Base-by-base conservation (phyloP, 257 asterid genomes). In the Scutellaria minor region DNA sequence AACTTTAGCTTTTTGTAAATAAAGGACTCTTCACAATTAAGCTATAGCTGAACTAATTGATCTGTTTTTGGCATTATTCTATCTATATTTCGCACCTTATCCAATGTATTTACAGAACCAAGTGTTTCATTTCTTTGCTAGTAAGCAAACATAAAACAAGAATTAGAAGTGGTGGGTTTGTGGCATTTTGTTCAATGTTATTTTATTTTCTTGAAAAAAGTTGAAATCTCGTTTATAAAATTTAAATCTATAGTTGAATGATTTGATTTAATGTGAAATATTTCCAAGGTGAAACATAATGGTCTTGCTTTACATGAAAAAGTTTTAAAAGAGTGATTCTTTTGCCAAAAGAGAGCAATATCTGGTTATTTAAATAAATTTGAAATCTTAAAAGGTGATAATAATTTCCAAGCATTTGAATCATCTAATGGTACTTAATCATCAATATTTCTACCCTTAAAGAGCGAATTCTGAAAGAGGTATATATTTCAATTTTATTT, bases 251-350 rank as follows among this genome's bases (percentile, higher is more conserved):
- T 6, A 41, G 35, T 57, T 15, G 46, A 22, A 20, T 78, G 78
- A 27, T 63, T 53, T 54, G 64, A 66, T 22, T 24, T 15, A 31
- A 31, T 31, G 37, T 44, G 15, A 42, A 59, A 55, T 57, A 57
- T 46, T 57, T 72, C 59, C 20, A 54, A 74, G 71, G 37, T 18
- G 68, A 68, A 73, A 72, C 66, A 41, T 64, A 60, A 41, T 72
- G 59, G 55, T 24, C 64, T 70, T 53, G 69, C 72, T 76, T 79
- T 44, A 65, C 39, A 54, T 48, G 68, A 9, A 64, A 80, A 83
- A 74, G 79, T 73, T 72, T 66, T 67, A 62, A 79, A 46, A 62
- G 74, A 56, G 67, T 24, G 71, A 47, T 69, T 73, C 83, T 80
- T 71, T 81, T 75, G 74, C 70, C 74, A 64, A 77, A 79, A 56